These are phyloP conservation scores for Eremomyces bilateralis DNA, from an alignment of 495 filamentous ascomycete genomes.

Conservation along the genomic window DNA sequence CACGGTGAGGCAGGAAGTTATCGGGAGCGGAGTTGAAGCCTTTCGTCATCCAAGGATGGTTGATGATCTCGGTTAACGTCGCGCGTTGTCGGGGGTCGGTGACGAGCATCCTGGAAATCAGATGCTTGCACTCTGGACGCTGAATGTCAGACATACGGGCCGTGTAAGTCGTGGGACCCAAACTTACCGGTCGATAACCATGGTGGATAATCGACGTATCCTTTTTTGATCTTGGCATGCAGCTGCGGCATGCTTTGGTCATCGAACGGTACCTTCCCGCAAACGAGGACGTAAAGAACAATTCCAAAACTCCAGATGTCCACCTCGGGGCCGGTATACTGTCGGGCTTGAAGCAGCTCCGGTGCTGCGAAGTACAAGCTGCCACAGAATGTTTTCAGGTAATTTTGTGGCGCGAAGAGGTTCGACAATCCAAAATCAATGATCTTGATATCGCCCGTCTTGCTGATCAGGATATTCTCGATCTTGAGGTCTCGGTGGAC, in stretches of 20 bases:
- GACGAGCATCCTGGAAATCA: constrained; percentile 90
- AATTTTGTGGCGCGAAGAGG: constrained; percentile 66
- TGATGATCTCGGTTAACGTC: constrained; percentile 78
- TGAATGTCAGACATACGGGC: neutral
- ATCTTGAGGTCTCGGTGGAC: constrained; percentile 97
- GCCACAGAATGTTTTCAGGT: constrained; percentile 93
- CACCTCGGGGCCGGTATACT: constrained; percentile 91
- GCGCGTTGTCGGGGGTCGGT: constrained; percentile 81
- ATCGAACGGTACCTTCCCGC: constrained; percentile 96
- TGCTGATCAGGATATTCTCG: constrained; percentile 98
- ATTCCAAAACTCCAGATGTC: constrained; percentile 99
- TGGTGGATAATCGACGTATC: constrained; percentile 80
- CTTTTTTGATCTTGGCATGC: constrained; percentile 98
- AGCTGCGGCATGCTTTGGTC: constrained; percentile 98
- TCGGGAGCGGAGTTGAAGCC: constrained; percentile 71
- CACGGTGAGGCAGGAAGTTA: constrained; percentile 66
- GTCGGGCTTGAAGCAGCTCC: constrained; percentile 78
- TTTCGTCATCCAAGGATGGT: constrained; percentile 94
- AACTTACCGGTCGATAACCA: constrained; percentile 71
- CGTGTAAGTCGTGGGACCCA: neutral
- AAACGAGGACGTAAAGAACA: constrained; percentile 94
- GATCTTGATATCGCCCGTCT: constrained; percentile 98
- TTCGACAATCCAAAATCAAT: constrained; percentile 99
- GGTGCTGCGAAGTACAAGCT: constrained; percentile 97
- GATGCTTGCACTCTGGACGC: constrained; percentile 65